A percentile compares a stretch with the other conserved stretches of the same genome.
These are phyloP conservation scores for Paraconiothyrium brasiliense DNA, from an alignment of 2,329 filamentous ascomycete species.

Conservation along the genomic window DNA sequence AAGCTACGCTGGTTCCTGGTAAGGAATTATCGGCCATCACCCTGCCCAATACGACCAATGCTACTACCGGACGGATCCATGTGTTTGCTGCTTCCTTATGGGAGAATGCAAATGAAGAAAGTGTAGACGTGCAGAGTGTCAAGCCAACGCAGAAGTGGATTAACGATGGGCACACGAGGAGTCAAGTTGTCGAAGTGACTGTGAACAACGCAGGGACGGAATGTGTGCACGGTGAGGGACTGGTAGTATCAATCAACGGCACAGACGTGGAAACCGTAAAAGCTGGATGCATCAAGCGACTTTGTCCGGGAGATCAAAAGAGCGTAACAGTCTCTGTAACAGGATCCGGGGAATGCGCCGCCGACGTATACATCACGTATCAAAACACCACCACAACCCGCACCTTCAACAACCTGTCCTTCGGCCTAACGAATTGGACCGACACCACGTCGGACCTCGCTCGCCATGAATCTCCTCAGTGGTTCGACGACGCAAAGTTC, in stretches of 20 bases:
- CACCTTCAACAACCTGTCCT: constrained; percentile 10
- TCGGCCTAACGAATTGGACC: constrained; percentile 20
- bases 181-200: constrained; percentile 46
- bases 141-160: constrained; percentile 54
- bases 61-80: constrained; percentile 50
- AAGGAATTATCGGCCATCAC: constrained; percentile 54
- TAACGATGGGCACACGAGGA: constrained; percentile 43
- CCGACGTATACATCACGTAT: constrained; percentile 47
- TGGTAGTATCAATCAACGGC: constrained; percentile 31
- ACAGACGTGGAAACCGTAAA: constrained; percentile 45
- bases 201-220: constrained; percentile 31
- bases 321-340: constrained; percentile 39
- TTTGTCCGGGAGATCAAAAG: constrained; percentile 54
- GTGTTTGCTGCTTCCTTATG: constrained; percentile 52
- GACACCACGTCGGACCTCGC: constrained; percentile 36
- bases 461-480: constrained; percentile 58
- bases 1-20: constrained; percentile 48
- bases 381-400: constrained; percentile 4
- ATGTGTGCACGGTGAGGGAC: constrained; percentile 22
- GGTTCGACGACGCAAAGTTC: constrained; percentile 66
- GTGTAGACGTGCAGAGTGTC: constrained; percentile 48
- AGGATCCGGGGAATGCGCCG: constrained; percentile 39
- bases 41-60: constrained; percentile 52
- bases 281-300: constrained; percentile 49
- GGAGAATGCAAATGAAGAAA: constrained; percentile 21